Base-by-base conservation (phyloP, 805 yeast species). In the Saccharomycopsis sp. region DNA sequence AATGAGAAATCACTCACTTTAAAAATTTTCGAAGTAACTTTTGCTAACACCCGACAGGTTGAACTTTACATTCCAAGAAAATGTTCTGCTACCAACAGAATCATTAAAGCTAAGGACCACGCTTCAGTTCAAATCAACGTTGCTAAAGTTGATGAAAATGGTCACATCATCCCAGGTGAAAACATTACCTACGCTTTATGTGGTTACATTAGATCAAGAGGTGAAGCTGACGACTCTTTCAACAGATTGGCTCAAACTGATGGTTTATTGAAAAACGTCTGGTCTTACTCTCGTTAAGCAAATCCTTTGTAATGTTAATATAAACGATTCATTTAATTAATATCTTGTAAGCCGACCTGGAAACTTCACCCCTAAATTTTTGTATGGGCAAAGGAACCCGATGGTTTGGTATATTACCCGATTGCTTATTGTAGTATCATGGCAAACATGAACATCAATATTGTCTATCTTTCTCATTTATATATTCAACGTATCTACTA, bases 31-130 rank as follows among this genome's bases (percentile, higher is more conserved):
- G n/a, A n/a, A n/a, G n/a, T n/a, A n/a, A n/a, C n/a, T n/a, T n/a
- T n/a, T n/a, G n/a, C 29, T 54, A 56, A 56, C 58, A 42, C 42
- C 11, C 36, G 14, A 28, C 61, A 86, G 97, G 97, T 93, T 75
- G 98, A 93, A 83, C 88, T 93, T 76, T 93, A 93, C 95, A 95
- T 90, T 75, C 98, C 98, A 80, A 87, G 98, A 84, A 93, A 93
- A 81, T 93, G 98, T 82, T 93, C 98, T 76, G 98, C 98, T 69
- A 88, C 98, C 76, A 89, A 88, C 96, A 88, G 97, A 81, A 88
- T 93, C 78, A 89, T 93, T 83, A 88, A 87, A 81, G 89, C 98
- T 67, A 89, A 93, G 81, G 98, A 93, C 77, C 98, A 93, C 75
- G 93, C 97, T 62, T 85, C 97, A 57, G 97, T 93, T 63, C 98